Percentiles rank a stretch among this genome's conserved stretches.
Evolutionary conservation across 371 early-diverging fungal species (phyloP).

Genomic region (Mucor piriformis): DNA sequence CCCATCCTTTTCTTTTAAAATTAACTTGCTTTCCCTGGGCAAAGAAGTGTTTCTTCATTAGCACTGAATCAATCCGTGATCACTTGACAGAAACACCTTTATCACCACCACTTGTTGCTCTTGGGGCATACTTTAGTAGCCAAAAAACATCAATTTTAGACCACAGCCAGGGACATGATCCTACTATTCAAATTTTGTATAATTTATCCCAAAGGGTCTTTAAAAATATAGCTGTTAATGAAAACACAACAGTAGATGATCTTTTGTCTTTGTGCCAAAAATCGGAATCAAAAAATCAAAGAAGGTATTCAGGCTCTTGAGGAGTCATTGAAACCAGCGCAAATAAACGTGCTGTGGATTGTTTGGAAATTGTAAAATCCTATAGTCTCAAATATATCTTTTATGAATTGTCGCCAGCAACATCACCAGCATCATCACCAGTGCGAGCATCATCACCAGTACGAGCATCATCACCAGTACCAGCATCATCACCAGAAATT

Average conservation of each 20-base stretch:
- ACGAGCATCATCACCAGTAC: conserved; percentile 8
- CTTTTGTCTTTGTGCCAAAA: too few relatives aligned
- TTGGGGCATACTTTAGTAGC: too few relatives aligned
- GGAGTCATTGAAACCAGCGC: conserved; percentile 1
- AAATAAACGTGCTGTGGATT: too few relatives aligned
- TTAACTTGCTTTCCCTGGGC: too few relatives aligned
- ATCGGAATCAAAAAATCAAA: conserved; percentile 4
- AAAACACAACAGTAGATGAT: neutral
- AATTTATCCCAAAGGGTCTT: neutral
- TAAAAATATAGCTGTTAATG: neutral
- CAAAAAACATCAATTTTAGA: too few relatives aligned
- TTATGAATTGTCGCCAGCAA: conserved; percentile 1
- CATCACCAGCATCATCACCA: neutral
- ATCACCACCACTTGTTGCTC: too few relatives aligned
- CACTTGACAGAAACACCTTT: conserved; percentile 7
- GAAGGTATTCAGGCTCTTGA: conserved; percentile 10
- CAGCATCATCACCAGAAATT: too few relatives aligned
- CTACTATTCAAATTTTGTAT: conserved; percentile 5
- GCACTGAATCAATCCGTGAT: neutral
- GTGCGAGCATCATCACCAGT: neutral
- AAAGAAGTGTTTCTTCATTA: conserved; percentile 4
- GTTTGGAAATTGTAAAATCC: conserved; percentile 6
- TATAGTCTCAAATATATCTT: conserved; percentile 12
- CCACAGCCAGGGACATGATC: too few relatives aligned
- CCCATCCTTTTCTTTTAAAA: too few relatives aligned